Evolutionary conservation across 2,329 filamentous ascomycete genomes (phyloP).

Genomic region (Parafenestella ontariensis): DNA sequence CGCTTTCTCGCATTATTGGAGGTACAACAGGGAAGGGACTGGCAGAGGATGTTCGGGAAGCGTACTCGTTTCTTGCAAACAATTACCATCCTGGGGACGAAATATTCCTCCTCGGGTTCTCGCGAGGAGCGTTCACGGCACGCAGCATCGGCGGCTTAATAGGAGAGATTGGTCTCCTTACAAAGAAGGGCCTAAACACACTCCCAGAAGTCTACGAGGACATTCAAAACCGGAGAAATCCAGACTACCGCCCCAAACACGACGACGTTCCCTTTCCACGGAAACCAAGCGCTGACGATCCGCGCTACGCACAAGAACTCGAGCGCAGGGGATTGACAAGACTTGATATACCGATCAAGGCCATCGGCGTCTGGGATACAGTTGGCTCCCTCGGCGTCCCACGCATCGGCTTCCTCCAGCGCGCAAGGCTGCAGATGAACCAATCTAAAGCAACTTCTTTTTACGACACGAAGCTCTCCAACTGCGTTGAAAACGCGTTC

Average conservation of each 20-base stretch:
- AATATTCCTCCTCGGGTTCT: slow-evolving; percentile 58
- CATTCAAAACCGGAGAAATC: slow-evolving; percentile 53
- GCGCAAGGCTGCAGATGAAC: slow-evolving; percentile 43
- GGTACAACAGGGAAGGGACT: slow-evolving; percentile 56
- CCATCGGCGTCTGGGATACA: slow-evolving; percentile 59
- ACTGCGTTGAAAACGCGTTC: slow-evolving; percentile 61
- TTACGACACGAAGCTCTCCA: slow-evolving; percentile 55
- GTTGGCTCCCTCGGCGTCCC: slow-evolving; percentile 57
- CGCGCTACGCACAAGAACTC: slow-evolving; percentile 53
- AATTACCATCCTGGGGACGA: slow-evolving; percentile 61
- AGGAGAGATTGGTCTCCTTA: slow-evolving; percentile 56
- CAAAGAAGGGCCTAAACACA: slow-evolving; percentile 54
- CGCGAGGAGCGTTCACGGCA: slow-evolving; percentile 56
- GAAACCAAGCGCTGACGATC: slow-evolving; percentile 54
- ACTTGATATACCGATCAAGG: slow-evolving; percentile 50
- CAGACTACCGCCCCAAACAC: slow-evolving; percentile 53
- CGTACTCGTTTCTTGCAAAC: slow-evolving; percentile 59
- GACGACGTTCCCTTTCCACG: slow-evolving; percentile 56
- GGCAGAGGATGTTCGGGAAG: slow-evolving; percentile 56
- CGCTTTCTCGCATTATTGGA: slow-evolving; percentile 51
- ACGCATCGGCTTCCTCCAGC: slow-evolving; percentile 51
- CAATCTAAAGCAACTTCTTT: slow-evolving; percentile 52
- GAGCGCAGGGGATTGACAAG: slow-evolving; percentile 43
- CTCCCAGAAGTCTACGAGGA: slow-evolving; percentile 57
- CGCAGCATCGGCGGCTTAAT: slow-evolving; percentile 53